Evolutionary conservation across 768 basidiomycete genomes (phyloP).

Genomic region (Phaeotremella skinneri): DNA sequence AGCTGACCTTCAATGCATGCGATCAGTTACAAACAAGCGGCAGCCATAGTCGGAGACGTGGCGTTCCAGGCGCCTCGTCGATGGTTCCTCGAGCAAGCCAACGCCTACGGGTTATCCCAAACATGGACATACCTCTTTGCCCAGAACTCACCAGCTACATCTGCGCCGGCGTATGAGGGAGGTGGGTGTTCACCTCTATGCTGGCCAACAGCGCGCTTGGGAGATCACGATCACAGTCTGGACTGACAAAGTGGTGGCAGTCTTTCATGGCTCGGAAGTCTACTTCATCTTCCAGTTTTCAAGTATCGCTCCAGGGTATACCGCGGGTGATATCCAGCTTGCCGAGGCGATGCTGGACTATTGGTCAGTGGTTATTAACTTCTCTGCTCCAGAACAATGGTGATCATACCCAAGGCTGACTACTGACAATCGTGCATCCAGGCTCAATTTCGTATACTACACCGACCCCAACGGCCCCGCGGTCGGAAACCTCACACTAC

Average conservation of each 20-base stretch:
- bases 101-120: conserved; percentile 20
- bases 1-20: background rate
- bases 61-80: conserved; percentile 42
- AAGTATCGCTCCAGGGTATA: conserved; percentile 17
- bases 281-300: conserved; percentile 22
- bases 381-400: background rate
- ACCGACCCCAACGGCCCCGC: conserved; percentile 36
- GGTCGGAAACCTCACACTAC: conserved; percentile 33
- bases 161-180: conserved; percentile 14
- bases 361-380: conserved; percentile 31
- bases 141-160: conserved; percentile 22
- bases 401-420: background rate
- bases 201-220: conserved; percentile 4
- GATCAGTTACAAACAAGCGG: conserved; percentile 34
- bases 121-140: conserved; percentile 48
- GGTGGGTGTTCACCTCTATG: conserved; percentile 16
- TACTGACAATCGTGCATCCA: conserved; percentile 3
- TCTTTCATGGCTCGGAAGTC: conserved; percentile 31
- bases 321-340: conserved; percentile 21
- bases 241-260: conserved; percentile 10
- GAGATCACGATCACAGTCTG: background rate
- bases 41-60: conserved; percentile 42
- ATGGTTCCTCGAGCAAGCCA: conserved; percentile 36
- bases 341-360: conserved; percentile 38
- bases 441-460: conserved; percentile 47